phyloP scores from a whole-genome alignment of 1,139 yeast genomes.

The Blastobotrys aristatus region DNA sequence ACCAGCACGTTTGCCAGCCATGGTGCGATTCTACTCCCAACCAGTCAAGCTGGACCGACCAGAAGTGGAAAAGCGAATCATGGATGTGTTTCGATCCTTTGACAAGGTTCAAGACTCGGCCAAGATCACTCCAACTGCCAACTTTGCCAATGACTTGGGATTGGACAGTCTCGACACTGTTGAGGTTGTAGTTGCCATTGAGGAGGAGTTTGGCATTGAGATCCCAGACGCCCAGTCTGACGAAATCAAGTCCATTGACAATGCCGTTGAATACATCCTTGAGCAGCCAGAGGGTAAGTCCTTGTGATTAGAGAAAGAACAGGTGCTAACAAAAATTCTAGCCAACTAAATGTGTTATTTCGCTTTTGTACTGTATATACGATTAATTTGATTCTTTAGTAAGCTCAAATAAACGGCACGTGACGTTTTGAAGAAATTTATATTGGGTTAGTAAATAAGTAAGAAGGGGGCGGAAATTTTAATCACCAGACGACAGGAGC shows the following conservation, averaged over 20 bases:
- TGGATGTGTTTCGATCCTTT: conserved; percentile 74
- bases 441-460: too few species aligned
- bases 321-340: conserved; percentile 6
- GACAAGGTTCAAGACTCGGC: conserved; percentile 44
- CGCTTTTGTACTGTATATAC: too few species aligned
- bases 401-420: too few species aligned
- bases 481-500: not conserved
- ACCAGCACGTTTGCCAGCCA: conserved; percentile 12
- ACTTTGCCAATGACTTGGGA: conserved; percentile 71
- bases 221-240: conserved; percentile 88
- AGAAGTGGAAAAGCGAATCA: conserved; percentile 66
- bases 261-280: conserved; percentile 71
- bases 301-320: not conserved
- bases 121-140: conserved; percentile 50
- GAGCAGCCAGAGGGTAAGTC: conserved; percentile 49
- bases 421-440: too few species aligned
- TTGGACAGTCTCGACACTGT: conserved; percentile 85
- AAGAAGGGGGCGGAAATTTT: too few species aligned
- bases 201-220: conserved; percentile 58
- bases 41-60: conserved; percentile 13
- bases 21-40: conserved; percentile 13
- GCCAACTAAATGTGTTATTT: conserved; percentile 12
- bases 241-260: conserved; percentile 73
- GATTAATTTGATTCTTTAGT: too few species aligned
- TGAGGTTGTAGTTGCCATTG: conserved; percentile 86